Evolutionary conservation across 148 eudicot genomes (phyloP).

Genomic region (Camellia sinensis): DNA sequence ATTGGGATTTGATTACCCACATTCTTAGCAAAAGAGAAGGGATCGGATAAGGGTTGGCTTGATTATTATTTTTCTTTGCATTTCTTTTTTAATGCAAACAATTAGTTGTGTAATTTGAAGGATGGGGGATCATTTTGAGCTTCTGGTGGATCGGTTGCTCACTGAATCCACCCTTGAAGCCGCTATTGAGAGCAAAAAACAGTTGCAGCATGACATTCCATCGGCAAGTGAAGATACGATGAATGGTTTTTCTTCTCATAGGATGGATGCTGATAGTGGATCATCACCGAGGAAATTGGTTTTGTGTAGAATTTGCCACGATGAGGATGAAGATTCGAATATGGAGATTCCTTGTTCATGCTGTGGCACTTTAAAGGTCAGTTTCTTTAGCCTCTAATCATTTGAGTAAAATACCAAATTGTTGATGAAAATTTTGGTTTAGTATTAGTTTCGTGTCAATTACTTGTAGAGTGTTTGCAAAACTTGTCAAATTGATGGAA

Average conservation of each 20-base stretch:
- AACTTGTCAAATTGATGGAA: no score
- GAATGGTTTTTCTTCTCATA: constrained; percentile 30
- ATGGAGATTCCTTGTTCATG: constrained; percentile 92
- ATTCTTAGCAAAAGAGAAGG: background rate
- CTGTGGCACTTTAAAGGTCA: constrained; percentile 79
- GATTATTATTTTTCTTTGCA: background rate
- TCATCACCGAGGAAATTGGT: constrained; percentile 39
- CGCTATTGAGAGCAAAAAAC: constrained; percentile 20
- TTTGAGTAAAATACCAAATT: background rate
- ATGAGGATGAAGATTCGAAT: constrained; percentile 66
- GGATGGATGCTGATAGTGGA: constrained; percentile 45
- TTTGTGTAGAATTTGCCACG: constrained; percentile 85
- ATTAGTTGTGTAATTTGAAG: background rate
- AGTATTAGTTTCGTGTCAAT: background rate
- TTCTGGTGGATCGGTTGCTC: constrained; percentile 31
- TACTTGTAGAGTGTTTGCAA: background rate
- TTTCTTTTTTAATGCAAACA: background rate
- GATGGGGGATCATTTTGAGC: constrained; percentile 37
- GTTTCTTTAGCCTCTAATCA: background rate
- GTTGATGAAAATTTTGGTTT: background rate
- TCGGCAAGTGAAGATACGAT: constrained; percentile 17
- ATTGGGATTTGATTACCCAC: constrained; percentile 8
- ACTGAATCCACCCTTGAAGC: constrained; percentile 35
- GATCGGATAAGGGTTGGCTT: background rate
- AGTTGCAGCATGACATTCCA: constrained; percentile 19